Percentiles rank a stretch among this genome's conserved stretches.
These are phyloP conservation scores for Prosopis cineraria DNA, from an alignment of 306 rosid species.

Conservation along the genomic window DNA sequence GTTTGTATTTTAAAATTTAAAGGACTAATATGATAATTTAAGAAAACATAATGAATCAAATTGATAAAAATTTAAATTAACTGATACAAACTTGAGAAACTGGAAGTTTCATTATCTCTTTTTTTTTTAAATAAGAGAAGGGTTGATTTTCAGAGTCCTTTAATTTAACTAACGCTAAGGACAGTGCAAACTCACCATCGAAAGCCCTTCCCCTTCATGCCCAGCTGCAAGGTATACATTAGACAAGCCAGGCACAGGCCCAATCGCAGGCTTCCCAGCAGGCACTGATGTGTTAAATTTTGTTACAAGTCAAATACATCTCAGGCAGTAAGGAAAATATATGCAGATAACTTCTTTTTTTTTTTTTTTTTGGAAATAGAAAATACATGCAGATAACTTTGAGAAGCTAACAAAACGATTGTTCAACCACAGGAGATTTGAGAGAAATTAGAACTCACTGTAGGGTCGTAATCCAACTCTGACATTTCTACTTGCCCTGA, in stretches of 20 bases:
- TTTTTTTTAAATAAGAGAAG: too few relatives aligned
- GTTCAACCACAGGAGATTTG: slow-evolving; percentile 17
- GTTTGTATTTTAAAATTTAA: too few relatives aligned
- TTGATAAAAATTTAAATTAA: too few relatives aligned
- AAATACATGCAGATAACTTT: neutral
- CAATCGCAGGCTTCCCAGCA: slow-evolving; percentile 89
- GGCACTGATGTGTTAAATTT: slow-evolving; percentile 60
- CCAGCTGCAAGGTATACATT: slow-evolving; percentile 90
- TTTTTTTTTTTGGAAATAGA: neutral
- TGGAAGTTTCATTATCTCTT: too few relatives aligned
- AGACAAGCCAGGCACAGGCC: slow-evolving; percentile 76
- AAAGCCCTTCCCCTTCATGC: slow-evolving; percentile 91
- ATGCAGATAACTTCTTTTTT: neutral
- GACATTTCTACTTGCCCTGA: slow-evolving; percentile 61
- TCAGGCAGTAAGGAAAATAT: neutral
- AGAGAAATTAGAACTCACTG: slow-evolving; percentile 63
- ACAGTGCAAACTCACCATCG: slow-evolving; percentile 61
- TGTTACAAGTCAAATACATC: slow-evolving; percentile 24
- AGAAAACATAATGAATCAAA: too few relatives aligned
- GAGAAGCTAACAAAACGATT: slow-evolving; percentile 22
- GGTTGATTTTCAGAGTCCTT: neutral
- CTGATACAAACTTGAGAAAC: too few relatives aligned
- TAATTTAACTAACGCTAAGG: slow-evolving; percentile 14
- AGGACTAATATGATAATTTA: too few relatives aligned
- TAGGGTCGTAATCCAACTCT: slow-evolving; percentile 85